Evolutionary conservation across 148 eudicot species (phyloP), one percentile per base, ranked within the genome.

Genomic region (Rhododendron mucronatum): DNA sequence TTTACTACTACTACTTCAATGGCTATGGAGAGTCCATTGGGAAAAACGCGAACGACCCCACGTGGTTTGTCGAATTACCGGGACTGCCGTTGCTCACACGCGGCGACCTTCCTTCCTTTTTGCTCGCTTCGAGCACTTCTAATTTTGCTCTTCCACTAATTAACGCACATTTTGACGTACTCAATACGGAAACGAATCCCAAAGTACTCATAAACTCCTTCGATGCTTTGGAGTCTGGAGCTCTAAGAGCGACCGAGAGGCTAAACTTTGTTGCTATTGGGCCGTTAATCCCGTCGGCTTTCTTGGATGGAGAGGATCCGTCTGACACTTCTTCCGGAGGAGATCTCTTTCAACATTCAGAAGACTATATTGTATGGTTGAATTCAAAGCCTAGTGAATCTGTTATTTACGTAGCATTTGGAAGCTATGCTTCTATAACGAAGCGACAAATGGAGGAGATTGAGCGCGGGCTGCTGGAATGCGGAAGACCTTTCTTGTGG

Each of bases 341-440:
- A 21, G 87, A 88, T 48, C 26, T 88, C 7, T 86, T 85, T 23
- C 37, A 74, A 61, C 26, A 61, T 73, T 80, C 85, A 21, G 82
- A 45, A n/a, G 88, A 88, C 37, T 91, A 90, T 35, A 11, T 89
- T 3, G 21, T 78, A 4, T 93, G 92, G 93, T 83, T 93, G 88
- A 88, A 47, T 35, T 83, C 88, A 18, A 89, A 90, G 73, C 87
- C 51, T 0, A 26, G 47, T 4, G n/a, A 33, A 15, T 93, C 92
- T 1, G 92, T 93, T 8, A 45, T 93, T 2, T 93, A 91, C 33
- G 89, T 85, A 41, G 88, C 95, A 13, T 91, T 91, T 84, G 95
- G 95, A 10, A 93, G 89, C 67, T 55, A 89, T 37, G 75, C 76
- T 21, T 71, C 48, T 26, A 21, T 91, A 21, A 53, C 30, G 23